Conservation (phyloP, 2,329 filamentous ascomycete genomes). For the Clarireedia homoeocarpa region DNA sequence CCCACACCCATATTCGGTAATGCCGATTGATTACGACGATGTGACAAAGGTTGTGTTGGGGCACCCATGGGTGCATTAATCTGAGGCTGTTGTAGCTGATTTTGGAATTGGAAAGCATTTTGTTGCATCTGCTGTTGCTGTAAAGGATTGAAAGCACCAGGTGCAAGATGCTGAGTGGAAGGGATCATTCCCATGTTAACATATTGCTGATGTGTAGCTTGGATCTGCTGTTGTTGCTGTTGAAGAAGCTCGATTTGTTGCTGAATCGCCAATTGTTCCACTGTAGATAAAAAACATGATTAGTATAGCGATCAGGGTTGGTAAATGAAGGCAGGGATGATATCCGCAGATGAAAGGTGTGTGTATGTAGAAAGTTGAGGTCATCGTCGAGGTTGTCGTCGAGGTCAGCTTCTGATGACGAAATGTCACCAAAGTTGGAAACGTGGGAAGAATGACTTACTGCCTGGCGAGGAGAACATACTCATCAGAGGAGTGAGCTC, state of each 20-base stretch:
- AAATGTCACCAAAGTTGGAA: constrained; percentile 14
- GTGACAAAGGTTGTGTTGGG: constrained; percentile 70
- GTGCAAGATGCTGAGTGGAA: constrained; percentile 68
- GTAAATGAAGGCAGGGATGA: neutral
- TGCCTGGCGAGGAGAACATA: constrained; percentile 59
- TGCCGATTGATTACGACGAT: constrained; percentile 97
- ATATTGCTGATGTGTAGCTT: constrained; percentile 94
- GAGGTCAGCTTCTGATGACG: constrained; percentile 19
- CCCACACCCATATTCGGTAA: constrained; percentile 80
- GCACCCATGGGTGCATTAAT: constrained; percentile 68
- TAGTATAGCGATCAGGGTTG: neutral
- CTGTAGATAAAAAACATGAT: constrained; percentile 37
- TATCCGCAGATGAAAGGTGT: neutral
- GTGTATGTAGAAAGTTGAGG: neutral
- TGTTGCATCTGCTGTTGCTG: constrained; percentile 68
- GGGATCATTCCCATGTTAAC: constrained; percentile 95
- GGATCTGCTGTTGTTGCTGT: constrained; percentile 96
- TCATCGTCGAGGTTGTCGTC: neutral
- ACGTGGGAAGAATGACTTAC: constrained; percentile 40
- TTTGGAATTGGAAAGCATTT: constrained; percentile 82
- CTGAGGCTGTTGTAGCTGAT: constrained; percentile 64
- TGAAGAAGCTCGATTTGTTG: constrained; percentile 97
- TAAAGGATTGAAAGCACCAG: constrained; percentile 64
- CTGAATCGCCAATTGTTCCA: constrained; percentile 96
- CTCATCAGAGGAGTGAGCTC: constrained; percentile 97